phyloP scores from a whole-genome alignment of 129 eudicot species.

The Mikania micrantha region DNA sequence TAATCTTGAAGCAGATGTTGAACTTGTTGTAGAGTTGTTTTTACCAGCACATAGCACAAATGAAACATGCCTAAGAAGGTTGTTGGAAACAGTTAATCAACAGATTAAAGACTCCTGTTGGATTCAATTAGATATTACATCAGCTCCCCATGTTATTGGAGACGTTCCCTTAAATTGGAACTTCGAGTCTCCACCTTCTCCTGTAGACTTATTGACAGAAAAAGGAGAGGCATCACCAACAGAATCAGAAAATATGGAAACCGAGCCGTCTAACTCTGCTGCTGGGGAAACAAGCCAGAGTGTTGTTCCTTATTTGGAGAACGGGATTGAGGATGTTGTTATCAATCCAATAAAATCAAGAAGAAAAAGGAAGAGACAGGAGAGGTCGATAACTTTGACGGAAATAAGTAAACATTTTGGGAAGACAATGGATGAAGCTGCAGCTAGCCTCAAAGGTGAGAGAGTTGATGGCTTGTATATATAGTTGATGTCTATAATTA shows the following conservation, averaged over 20 bases:
- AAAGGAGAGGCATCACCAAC: background rate
- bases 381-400: background rate
- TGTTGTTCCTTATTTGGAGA: background rate
- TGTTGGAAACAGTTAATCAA: conserved; percentile 3
- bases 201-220: too few relatives aligned
- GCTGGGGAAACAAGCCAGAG: background rate
- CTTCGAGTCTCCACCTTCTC: background rate
- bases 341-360: background rate
- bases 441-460: background rate
- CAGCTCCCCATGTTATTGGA: conserved; percentile 1
- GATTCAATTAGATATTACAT: background rate
- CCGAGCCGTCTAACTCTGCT: background rate
- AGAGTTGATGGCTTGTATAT: background rate
- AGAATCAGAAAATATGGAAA: background rate
- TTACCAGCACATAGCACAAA: background rate
- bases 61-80: background rate
- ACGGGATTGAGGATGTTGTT: background rate
- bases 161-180: background rate
- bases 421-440: conserved; percentile 9
- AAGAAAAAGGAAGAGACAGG: background rate
- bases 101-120: background rate
- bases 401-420: background rate
- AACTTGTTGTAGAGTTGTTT: conserved; percentile 10
- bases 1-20: background rate
- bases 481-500: too few relatives aligned